A percentile compares a stretch with the other conserved stretches of the same genome.
These are phyloP conservation scores for Neoscytalidium dimidiatum DNA, from an alignment of 2,329 filamentous ascomycete species.

Conservation along the genomic window DNA sequence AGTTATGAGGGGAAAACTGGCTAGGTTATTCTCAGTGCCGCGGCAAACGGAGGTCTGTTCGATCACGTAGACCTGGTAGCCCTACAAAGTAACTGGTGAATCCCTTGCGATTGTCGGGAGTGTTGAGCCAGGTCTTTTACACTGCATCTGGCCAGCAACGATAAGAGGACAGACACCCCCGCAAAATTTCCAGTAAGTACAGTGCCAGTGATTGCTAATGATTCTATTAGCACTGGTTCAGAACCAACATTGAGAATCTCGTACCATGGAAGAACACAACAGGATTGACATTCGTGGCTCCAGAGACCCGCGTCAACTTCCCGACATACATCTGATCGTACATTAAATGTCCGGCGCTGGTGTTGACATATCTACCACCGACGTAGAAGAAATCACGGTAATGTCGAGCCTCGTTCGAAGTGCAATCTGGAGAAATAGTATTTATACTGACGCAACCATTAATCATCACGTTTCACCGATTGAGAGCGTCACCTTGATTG, in stretches of 20 bases:
- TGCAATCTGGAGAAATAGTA: not conserved
- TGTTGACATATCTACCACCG: not conserved
- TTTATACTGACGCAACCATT: not conserved
- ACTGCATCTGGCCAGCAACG: not conserved
- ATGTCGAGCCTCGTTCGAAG: not conserved
- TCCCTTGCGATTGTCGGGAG: conserved; percentile 48
- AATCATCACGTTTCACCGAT: not conserved
- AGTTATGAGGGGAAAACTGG: not conserved
- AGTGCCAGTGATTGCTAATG: not conserved
- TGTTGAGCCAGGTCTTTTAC: conserved; percentile 49
- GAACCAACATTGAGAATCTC: not conserved
- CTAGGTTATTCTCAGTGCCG: conserved; percentile 6
- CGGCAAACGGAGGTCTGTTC: conserved; percentile 42
- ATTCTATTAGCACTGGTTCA: not conserved
- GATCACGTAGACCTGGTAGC: conserved; percentile 50
- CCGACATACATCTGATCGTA: conserved; percentile 58
- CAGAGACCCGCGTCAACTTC: conserved; percentile 41
- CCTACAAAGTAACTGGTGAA: conserved; percentile 53
- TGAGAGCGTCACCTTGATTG: not conserved
- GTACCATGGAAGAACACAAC: conserved; percentile 27
- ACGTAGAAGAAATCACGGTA: not conserved
- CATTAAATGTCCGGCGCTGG: conserved; percentile 3
- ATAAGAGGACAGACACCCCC: not conserved
- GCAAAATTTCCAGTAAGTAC: not conserved
- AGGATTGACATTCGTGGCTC: conserved; percentile 25